These are phyloP conservation scores for Scutellaria minor DNA, from an alignment of 257 asterid species.

Conservation along the genomic window DNA sequence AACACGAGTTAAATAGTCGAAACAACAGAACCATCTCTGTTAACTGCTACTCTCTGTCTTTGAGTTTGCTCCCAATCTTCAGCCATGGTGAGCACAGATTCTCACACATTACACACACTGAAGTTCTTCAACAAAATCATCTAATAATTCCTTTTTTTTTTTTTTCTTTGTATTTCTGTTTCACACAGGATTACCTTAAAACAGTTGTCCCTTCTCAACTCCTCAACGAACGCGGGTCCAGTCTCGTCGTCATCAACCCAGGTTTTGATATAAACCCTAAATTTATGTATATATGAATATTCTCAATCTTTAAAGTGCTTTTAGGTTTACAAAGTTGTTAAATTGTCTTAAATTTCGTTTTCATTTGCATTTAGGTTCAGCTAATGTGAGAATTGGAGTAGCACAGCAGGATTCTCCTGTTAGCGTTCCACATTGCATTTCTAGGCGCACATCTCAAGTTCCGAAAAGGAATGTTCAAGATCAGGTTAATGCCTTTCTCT, in stretches of 20 bases:
- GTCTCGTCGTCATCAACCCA: conserved; percentile 94
- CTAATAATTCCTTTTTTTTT: not conserved
- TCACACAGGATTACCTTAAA: conserved; percentile 77
- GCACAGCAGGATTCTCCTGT: conserved; percentile 83
- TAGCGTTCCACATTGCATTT: conserved; percentile 84
- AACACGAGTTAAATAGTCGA: not conserved
- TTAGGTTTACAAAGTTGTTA: not conserved
- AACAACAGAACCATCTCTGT: not conserved
- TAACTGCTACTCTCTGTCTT: not conserved
- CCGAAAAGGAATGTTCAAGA: conserved; percentile 82
- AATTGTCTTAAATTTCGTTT: conserved; percentile 10
- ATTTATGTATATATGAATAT: not conserved
- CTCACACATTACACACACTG: conserved; percentile 28
- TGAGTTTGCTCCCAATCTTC: conserved; percentile 23
- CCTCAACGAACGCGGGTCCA: conserved; percentile 93
- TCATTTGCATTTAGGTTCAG: conserved; percentile 56
- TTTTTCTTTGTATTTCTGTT: not conserved
- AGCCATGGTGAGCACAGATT: conserved; percentile 48
- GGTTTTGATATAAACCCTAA: conserved; percentile 45
- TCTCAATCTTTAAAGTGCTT: not conserved
- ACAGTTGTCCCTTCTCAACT: conserved; percentile 83
- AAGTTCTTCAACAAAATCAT: conserved; percentile 12
- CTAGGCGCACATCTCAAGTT: conserved; percentile 72
- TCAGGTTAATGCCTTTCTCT: conserved; percentile 52
- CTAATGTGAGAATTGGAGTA: conserved; percentile 80